Conservation (phyloP, 805 yeast genomes). For the Monosporozyma aerobia region DNA sequence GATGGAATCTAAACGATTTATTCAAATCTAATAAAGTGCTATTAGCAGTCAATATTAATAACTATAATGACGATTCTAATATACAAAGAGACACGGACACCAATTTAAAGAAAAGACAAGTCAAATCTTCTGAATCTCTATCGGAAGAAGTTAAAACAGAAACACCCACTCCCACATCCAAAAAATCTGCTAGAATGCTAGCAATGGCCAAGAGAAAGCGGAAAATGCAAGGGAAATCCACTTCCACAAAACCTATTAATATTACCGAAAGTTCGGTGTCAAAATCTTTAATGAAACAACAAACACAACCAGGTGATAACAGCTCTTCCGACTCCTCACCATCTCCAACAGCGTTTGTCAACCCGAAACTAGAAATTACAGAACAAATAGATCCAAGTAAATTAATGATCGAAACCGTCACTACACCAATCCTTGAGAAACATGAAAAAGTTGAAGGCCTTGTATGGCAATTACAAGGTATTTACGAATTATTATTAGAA, state of each 20-base stretch:
- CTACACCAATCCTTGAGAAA: slow-evolving; percentile 59
- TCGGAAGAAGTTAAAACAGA: slow-evolving; percentile 4
- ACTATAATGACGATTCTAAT: slow-evolving; percentile 5
- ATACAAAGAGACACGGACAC: neutral
- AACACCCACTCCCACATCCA: slow-evolving; percentile 8
- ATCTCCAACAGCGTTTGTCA: slow-evolving; percentile 18
- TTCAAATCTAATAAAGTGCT: slow-evolving; percentile 23
- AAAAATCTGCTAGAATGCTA: slow-evolving; percentile 65
- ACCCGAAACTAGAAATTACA: slow-evolving; percentile 52
- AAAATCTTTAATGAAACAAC: slow-evolving; percentile 27
- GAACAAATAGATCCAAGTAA: slow-evolving; percentile 73
- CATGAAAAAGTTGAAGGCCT: slow-evolving; percentile 63
- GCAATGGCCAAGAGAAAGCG: slow-evolving; percentile 94
- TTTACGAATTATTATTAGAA: slow-evolving; percentile 68
- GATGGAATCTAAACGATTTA: slow-evolving; percentile 24
- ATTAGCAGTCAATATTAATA: slow-evolving; percentile 21
- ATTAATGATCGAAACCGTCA: slow-evolving; percentile 74
- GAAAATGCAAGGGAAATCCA: slow-evolving; percentile 53
- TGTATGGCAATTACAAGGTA: slow-evolving; percentile 92
- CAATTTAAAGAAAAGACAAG: slow-evolving; percentile 8
- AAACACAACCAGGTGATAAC: slow-evolving; percentile 14
- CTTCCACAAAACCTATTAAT: slow-evolving; percentile 48
- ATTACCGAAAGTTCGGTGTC: slow-evolving; percentile 64
- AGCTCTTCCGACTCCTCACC: neutral
- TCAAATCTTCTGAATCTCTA: neutral